Evolutionary conservation across 2,329 filamentous ascomycete genomes (phyloP).

Genomic region (Chaetoscypha palmicola): DNA sequence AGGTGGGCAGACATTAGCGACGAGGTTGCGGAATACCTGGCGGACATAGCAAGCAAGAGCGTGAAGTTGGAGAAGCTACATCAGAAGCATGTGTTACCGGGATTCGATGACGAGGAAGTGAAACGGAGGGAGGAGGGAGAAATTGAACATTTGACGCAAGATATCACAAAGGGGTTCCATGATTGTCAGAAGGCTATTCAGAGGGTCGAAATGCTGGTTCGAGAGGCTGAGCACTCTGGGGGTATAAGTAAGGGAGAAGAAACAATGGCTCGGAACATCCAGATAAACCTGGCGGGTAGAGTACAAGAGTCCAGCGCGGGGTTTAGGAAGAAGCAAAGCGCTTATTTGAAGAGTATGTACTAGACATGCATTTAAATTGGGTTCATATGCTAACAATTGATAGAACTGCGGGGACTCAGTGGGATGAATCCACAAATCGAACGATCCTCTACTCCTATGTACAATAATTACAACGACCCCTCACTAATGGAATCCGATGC

Average conservation of each 20-base stretch:
- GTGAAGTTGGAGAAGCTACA: slow-evolving; percentile 85
- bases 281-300: slow-evolving; percentile 78
- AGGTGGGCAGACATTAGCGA: slow-evolving; percentile 95
- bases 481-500: slow-evolving; percentile 89
- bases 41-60: slow-evolving; percentile 74
- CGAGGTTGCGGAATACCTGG: slow-evolving; percentile 78
- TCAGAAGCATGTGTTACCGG: slow-evolving; percentile 92
- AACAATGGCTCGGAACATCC: slow-evolving; percentile 92
- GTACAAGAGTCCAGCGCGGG: slow-evolving; percentile 87
- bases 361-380: too few relatives aligned
- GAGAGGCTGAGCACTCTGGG: slow-evolving; percentile 66
- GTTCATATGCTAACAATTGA: slow-evolving; percentile 16
- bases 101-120: slow-evolving; percentile 90
- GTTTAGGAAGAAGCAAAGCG: slow-evolving; percentile 96
- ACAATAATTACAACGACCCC: slow-evolving; percentile 65
- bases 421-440: slow-evolving; percentile 51
- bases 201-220: slow-evolving; percentile 79
- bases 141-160: slow-evolving; percentile 85
- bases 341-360: slow-evolving; percentile 79
- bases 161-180: slow-evolving; percentile 84
- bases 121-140: slow-evolving; percentile 81
- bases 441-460: slow-evolving; percentile 44
- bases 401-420: slow-evolving; percentile 69
- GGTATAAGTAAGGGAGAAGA: slow-evolving; percentile 77
- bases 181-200: slow-evolving; percentile 85